Percentiles rank a stretch among this genome's conserved stretches.
Conservation (phyloP, 2,329 filamentous ascomycete genomes). For the Chaetoscypha palmicola region DNA sequence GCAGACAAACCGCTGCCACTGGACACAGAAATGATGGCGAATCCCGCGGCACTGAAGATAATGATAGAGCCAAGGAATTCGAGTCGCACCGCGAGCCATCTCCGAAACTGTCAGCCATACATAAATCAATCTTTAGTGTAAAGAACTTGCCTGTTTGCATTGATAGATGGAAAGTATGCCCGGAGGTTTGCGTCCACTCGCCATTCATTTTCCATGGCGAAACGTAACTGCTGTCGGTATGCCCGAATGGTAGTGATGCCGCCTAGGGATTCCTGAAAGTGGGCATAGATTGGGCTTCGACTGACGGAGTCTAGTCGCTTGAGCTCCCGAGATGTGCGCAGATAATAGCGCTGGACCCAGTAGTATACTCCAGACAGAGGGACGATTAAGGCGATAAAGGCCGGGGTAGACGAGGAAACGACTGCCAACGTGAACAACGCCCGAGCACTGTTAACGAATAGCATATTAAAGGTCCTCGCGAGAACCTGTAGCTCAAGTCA, state of each 20-base stretch:
- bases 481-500: constrained; percentile 71
- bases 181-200: constrained; percentile 89
- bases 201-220: constrained; percentile 93
- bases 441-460: constrained; percentile 68
- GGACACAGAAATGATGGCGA: constrained; percentile 74
- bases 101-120: constrained; percentile 39
- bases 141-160: constrained; percentile 44
- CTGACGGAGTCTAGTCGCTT: constrained; percentile 94
- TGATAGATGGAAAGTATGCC: constrained; percentile 94
- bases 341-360: constrained; percentile 94
- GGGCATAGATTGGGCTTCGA: constrained; percentile 92
- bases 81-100: constrained; percentile 90
- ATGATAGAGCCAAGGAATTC: constrained; percentile 95
- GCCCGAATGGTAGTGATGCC: constrained; percentile 94
- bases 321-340: constrained; percentile 89
- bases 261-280: constrained; percentile 95
- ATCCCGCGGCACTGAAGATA: constrained; percentile 77
- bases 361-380: constrained; percentile 77
- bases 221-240: constrained; percentile 81
- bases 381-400: constrained; percentile 72
- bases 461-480: constrained; percentile 96
- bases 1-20: constrained; percentile 55
- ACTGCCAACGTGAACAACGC: constrained; percentile 80
- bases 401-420: constrained; percentile 74
- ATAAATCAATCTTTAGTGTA: background rate